These are phyloP conservation scores for Cordyceps sp. DNA, from an alignment of 2,329 filamentous ascomycete species.

Conservation along the genomic window DNA sequence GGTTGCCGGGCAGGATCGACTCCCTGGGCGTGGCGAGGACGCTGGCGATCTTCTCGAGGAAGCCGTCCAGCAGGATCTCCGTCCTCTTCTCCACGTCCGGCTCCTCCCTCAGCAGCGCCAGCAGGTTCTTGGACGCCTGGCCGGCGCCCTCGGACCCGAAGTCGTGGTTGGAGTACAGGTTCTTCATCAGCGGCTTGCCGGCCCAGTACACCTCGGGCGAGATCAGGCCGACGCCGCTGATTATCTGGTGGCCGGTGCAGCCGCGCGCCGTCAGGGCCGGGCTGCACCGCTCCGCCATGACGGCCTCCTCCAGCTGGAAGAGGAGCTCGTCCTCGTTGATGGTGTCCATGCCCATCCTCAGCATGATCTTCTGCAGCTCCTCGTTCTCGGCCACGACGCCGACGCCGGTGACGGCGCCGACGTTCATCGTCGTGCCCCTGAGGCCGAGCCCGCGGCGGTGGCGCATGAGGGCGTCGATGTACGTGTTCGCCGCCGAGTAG, in stretches of 20 bases:
- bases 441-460: constrained; percentile 10
- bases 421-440: constrained; percentile 10
- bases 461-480: constrained; percentile 16
- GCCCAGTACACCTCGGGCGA: constrained; percentile 10
- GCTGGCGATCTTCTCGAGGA: constrained; percentile 5
- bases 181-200: constrained; percentile 6
- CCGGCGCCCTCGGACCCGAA: constrained; percentile 5
- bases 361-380: constrained; percentile 17
- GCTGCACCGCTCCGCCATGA: not conserved
- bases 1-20: constrained; percentile 8
- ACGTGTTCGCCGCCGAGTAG: constrained; percentile 15
- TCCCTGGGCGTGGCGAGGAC: constrained; percentile 10
- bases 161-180: constrained; percentile 6
- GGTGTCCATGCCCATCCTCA: constrained; percentile 17
- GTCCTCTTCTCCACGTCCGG: constrained; percentile 1
- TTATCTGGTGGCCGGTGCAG: too few relatives aligned
- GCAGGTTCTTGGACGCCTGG: constrained; percentile 6
- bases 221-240: too few relatives aligned
- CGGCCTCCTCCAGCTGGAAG: constrained; percentile 10
- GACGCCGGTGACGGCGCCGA: constrained; percentile 19
- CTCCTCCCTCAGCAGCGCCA: constrained; percentile 2
- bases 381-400: constrained; percentile 18
- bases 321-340: constrained; percentile 16
- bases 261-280: constrained; percentile 4
- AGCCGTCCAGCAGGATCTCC: constrained; percentile 2